phyloP scores from a whole-genome alignment of 2,329 filamentous ascomycete species.

The Aspergillus ibericus region DNA sequence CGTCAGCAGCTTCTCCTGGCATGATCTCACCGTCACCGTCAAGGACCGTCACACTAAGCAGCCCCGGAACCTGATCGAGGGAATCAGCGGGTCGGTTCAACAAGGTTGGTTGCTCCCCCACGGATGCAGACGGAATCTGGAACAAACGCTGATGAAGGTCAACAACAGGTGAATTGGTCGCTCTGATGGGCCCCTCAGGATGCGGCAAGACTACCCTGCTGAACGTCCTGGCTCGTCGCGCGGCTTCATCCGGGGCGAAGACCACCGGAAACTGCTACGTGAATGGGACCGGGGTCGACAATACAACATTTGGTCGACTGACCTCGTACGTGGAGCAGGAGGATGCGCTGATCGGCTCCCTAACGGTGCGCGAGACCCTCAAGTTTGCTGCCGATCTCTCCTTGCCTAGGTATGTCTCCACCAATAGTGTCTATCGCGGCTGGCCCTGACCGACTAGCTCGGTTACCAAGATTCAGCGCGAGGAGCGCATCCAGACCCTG shows the following conservation, averaged over 20 bases:
- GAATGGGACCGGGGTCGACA: conserved; percentile 61
- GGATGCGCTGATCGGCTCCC: conserved; percentile 75
- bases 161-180: conserved; percentile 65
- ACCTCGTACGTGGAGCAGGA: conserved; percentile 85
- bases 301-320: conserved; percentile 61
- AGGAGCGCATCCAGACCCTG: conserved; percentile 64
- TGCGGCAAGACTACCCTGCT: conserved; percentile 81
- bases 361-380: conserved; percentile 79
- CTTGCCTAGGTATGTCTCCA: conserved; percentile 51
- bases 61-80: conserved; percentile 62
- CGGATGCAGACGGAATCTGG: neutral
- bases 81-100: conserved; percentile 63
- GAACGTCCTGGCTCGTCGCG: conserved; percentile 71
- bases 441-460: conserved; percentile 34
- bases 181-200: conserved; percentile 75
- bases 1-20: conserved; percentile 67
- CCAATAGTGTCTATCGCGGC: neutral
- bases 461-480: conserved; percentile 58
- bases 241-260: conserved; percentile 53
- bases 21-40: conserved; percentile 66
- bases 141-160: neutral
- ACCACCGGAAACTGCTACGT: conserved; percentile 58
- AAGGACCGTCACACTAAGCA: conserved; percentile 68
- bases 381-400: conserved; percentile 72
- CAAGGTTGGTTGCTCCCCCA: conserved; percentile 51